These are phyloP conservation scores for Discostella pseudostelligera DNA, from an alignment of 108 stramenopile species.

Conservation along the genomic window DNA sequence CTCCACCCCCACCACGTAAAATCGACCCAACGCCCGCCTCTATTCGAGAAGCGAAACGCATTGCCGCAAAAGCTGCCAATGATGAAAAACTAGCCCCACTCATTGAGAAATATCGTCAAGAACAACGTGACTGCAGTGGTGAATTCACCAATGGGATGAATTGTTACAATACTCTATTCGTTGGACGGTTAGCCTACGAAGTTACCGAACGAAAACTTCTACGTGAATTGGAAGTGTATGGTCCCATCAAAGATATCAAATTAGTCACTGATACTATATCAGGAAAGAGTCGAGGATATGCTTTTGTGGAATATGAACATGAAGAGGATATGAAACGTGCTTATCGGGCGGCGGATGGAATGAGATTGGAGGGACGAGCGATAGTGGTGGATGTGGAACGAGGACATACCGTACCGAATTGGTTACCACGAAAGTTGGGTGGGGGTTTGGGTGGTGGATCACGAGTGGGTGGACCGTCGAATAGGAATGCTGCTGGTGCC, in stretches of 20 bases:
- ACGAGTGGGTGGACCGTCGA: slow-evolving; percentile 65
- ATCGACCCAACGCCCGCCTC: slow-evolving; percentile 56
- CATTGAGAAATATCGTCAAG: slow-evolving; percentile 68
- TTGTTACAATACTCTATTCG: slow-evolving; percentile 95
- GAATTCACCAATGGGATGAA: slow-evolving; percentile 80
- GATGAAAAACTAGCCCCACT: slow-evolving; percentile 46
- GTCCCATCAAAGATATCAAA: slow-evolving; percentile 86
- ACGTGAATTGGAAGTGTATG: slow-evolving; percentile 91
- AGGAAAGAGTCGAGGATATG: slow-evolving; percentile 77
- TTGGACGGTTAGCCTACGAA: slow-evolving; percentile 92
- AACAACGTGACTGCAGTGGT: slow-evolving; percentile 62
- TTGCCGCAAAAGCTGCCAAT: slow-evolving; percentile 24
- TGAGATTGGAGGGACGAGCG: slow-evolving; percentile 85
- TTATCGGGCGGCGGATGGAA: slow-evolving; percentile 88
- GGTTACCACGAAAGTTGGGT: slow-evolving; percentile 86
- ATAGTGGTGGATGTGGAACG: slow-evolving; percentile 97
- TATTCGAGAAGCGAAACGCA: slow-evolving; percentile 45
- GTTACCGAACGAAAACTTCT: slow-evolving; percentile 93
- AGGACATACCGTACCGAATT: slow-evolving; percentile 95
- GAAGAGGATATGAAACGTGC: slow-evolving; percentile 90
- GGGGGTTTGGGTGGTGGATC: slow-evolving; percentile 87
- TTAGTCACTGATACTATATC: slow-evolving; percentile 60
- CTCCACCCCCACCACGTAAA: slow-evolving; percentile 53
- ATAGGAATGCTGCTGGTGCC: slow-evolving; percentile 58
- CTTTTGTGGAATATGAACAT: slow-evolving; percentile 93